Conservation (phyloP, 306 rosid species). For the Amphicarpaea edgeworthii region DNA sequence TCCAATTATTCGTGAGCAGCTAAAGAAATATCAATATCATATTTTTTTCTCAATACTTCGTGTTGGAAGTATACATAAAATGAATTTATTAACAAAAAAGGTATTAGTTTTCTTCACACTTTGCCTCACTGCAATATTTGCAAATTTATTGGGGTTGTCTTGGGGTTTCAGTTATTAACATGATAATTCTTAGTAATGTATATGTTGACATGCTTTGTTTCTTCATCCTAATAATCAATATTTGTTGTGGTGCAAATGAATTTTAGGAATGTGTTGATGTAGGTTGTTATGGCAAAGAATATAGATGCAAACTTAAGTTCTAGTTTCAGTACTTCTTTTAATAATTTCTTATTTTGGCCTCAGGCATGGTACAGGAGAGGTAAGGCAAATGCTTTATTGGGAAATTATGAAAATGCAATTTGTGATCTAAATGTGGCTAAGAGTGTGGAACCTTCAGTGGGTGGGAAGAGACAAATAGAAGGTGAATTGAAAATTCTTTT, state of each 20-base stretch:
- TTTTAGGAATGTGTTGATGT: constrained; percentile 24
- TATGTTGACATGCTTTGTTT: constrained; percentile 32
- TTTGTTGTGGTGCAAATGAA: constrained; percentile 7
- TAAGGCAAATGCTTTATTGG: constrained; percentile 67
- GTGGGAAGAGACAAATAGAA: constrained; percentile 79
- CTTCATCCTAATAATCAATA: constrained; percentile 22
- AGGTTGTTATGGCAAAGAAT: constrained; percentile 15
- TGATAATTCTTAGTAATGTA: constrained; percentile 19
- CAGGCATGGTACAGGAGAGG: constrained; percentile 97
- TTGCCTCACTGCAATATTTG: constrained; percentile 13
- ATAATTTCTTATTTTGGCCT: constrained; percentile 10
- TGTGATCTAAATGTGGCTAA: constrained; percentile 74
- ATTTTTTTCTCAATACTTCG: background rate
- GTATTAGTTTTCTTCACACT: constrained; percentile 1
- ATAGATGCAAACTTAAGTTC: constrained; percentile 12
- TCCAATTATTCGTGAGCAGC: background rate
- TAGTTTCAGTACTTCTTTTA: constrained; percentile 38
- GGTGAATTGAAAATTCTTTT: constrained; percentile 63
- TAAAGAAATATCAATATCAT: constrained; percentile 1
- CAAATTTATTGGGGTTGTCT: background rate
- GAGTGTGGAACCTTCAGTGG: constrained; percentile 59
- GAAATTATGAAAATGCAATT: constrained; percentile 68
- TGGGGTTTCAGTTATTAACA: constrained; percentile 12
- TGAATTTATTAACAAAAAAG: constrained; percentile 26
- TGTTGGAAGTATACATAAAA: constrained; percentile 2